Evolutionary conservation across 2,329 filamentous ascomycete genomes (phyloP).

Genomic region (Decorospora gaudefroyi): DNA sequence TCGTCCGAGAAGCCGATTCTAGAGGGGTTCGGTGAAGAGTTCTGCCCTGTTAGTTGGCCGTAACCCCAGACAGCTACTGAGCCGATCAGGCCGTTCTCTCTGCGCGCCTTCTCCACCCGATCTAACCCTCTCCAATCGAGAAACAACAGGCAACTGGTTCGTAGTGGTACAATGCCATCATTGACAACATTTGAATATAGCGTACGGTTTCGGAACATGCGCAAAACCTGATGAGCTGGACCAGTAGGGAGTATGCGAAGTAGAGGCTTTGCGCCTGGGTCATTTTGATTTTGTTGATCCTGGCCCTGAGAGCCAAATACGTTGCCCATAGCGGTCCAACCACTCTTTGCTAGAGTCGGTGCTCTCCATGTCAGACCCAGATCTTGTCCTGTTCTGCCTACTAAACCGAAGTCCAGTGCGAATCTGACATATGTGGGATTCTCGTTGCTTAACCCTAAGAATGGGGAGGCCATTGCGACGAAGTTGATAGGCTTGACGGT

Average conservation of each 20-base stretch:
- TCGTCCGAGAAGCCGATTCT: constrained; percentile 36
- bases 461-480: constrained; percentile 82
- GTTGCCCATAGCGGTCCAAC: constrained; percentile 85
- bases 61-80: constrained; percentile 93
- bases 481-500: constrained; percentile 88
- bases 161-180: constrained; percentile 91
- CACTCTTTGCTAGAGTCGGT: constrained; percentile 80
- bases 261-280: constrained; percentile 85
- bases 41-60: constrained; percentile 81
- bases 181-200: constrained; percentile 98
- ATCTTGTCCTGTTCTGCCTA: constrained; percentile 95
- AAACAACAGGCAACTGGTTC: constrained; percentile 95
- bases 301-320: constrained; percentile 69
- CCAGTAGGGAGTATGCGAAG: constrained; percentile 88
- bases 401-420: constrained; percentile 91
- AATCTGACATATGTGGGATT: constrained; percentile 98
- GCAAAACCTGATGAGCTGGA: constrained; percentile 82
- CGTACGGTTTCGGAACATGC: constrained; percentile 87
- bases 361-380: constrained; percentile 92
- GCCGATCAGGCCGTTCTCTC: constrained; percentile 89
- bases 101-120: constrained; percentile 88
- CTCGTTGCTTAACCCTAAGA: constrained; percentile 92
- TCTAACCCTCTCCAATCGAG: constrained; percentile 94
- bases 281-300: constrained; percentile 60
- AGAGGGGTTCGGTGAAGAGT: constrained; percentile 63